These are phyloP conservation scores for Mesembryanthemum crystallinum DNA, from an alignment of 148 eudicot species.

Conservation along the genomic window DNA sequence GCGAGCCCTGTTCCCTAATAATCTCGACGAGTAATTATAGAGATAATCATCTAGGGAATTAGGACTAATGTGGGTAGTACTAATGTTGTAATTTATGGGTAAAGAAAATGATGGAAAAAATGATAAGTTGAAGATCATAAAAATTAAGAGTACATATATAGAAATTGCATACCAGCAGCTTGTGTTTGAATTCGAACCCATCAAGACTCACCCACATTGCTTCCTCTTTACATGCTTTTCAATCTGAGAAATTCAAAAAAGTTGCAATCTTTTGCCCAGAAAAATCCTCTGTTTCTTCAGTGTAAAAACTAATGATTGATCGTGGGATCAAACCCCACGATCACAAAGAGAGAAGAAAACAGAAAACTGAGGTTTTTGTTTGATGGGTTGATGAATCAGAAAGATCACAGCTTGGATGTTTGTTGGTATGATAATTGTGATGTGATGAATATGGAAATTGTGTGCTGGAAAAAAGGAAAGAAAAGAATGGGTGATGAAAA, in stretches of 20 bases:
- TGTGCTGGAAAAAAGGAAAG: slow-evolving; percentile 28
- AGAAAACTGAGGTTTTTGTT: not conserved
- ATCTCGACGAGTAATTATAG: slow-evolving; percentile 28
- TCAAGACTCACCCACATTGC: slow-evolving; percentile 37
- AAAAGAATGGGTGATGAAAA: slow-evolving; percentile 18
- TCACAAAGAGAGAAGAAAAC: not conserved
- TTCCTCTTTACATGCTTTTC: slow-evolving; percentile 2
- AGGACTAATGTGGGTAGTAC: not conserved
- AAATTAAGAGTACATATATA: slow-evolving; percentile 12
- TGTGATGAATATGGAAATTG: slow-evolving; percentile 25
- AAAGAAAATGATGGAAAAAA: slow-evolving; percentile 18
- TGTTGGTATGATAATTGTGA: not conserved
- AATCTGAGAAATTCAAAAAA: not conserved
- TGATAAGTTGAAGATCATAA: slow-evolving; percentile 22
- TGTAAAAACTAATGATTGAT: not conserved
- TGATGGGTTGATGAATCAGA: not conserved
- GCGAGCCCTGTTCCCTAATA: slow-evolving; percentile 21
- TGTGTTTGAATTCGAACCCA: slow-evolving; percentile 44
- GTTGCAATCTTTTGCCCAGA: not conserved
- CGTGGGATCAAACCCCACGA: not conserved
- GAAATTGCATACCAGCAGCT: slow-evolving; percentile 29
- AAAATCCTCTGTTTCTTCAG: not conserved
- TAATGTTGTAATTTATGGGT: not conserved
- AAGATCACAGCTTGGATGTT: slow-evolving; percentile 8
- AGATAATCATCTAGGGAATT: slow-evolving; percentile 43